phyloP scores from a whole-genome alignment of 352 stramenopile species.

The Thalassiosira mediterranea region DNA sequence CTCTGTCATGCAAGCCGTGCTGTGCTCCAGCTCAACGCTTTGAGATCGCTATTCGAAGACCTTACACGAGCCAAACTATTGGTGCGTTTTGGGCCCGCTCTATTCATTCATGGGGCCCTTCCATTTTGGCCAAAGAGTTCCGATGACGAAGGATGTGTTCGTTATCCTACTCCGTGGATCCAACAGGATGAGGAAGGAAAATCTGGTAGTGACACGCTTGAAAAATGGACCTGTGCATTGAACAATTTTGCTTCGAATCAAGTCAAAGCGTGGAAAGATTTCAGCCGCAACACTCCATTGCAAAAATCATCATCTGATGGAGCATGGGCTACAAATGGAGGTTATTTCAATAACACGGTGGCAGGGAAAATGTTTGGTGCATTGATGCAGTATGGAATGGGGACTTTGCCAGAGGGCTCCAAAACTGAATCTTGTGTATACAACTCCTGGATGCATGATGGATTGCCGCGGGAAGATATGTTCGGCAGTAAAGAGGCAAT shows the following conservation, averaged over 20 bases:
- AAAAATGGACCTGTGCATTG: slow-evolving; percentile 61
- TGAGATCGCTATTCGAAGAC: slow-evolving; percentile 19
- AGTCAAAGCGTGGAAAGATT: slow-evolving; percentile 61
- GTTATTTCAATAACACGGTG: slow-evolving; percentile 36
- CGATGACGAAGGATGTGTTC: slow-evolving; percentile 42
- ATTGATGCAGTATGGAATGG: slow-evolving; percentile 79
- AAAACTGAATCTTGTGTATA: slow-evolving; percentile 76
- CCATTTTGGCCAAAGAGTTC: slow-evolving; percentile 42
- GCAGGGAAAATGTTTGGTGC: slow-evolving; percentile 46
- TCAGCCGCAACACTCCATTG: slow-evolving; percentile 11
- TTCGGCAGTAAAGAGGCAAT: slow-evolving; percentile 19
- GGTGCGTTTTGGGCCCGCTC: slow-evolving; percentile 48
- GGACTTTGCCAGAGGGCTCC: slow-evolving; percentile 53
- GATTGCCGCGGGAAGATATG: slow-evolving; percentile 63
- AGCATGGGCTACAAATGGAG: slow-evolving; percentile 61
- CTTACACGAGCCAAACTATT: slow-evolving; percentile 63
- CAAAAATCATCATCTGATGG: slow-evolving; percentile 4
- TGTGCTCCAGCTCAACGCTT: too few species aligned
- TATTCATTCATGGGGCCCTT: slow-evolving; percentile 77
- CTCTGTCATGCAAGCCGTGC: background rate
- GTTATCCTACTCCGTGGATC: slow-evolving; percentile 64
- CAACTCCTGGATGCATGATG: slow-evolving; percentile 65
- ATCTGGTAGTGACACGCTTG: slow-evolving; percentile 34
- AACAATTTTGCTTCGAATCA: slow-evolving; percentile 64
- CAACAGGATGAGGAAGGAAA: slow-evolving; percentile 9